phyloP scores from a whole-genome alignment of 2,329 filamentous ascomycete species.

The Clarireedia monteithiana region DNA sequence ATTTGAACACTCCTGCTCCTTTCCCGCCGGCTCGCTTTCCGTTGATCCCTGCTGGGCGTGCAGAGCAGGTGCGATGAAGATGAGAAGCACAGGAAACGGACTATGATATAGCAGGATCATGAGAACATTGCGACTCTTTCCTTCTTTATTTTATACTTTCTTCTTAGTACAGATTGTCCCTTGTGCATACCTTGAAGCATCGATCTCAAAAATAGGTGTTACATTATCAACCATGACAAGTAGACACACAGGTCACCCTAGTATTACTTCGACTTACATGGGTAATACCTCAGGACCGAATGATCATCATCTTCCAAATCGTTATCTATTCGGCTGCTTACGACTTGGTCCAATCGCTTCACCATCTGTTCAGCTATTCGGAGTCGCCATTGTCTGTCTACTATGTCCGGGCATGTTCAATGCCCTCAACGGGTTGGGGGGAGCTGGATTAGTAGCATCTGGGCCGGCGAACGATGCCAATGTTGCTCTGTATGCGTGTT shows the following conservation, averaged over 20 bases:
- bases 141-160: slow-evolving; percentile 3
- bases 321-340: not conserved
- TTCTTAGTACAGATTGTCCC: not conserved
- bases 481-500: slow-evolving; percentile 38
- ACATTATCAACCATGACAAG: slow-evolving; percentile 1
- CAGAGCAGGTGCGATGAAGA: not conserved
- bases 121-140: not conserved
- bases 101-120: slow-evolving; percentile 8
- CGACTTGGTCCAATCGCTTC: slow-evolving; percentile 1
- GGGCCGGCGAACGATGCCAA: slow-evolving; percentile 39
- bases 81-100: not conserved
- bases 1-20: not conserved
- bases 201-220: slow-evolving; percentile 1
- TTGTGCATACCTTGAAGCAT: not conserved
- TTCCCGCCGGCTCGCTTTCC: not conserved
- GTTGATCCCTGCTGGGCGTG: not conserved
- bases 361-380: not conserved
- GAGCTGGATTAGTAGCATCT: slow-evolving; percentile 48
- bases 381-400: slow-evolving; percentile 62
- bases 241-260: not conserved
- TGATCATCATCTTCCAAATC: not conserved
- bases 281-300: not conserved
- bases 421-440: slow-evolving; percentile 55
- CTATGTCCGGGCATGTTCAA: slow-evolving; percentile 66
- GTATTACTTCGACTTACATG: not conserved